These are phyloP conservation scores for Verticillium zaregamsianum DNA, from an alignment of 2,329 filamentous ascomycete genomes.

Conservation along the genomic window DNA sequence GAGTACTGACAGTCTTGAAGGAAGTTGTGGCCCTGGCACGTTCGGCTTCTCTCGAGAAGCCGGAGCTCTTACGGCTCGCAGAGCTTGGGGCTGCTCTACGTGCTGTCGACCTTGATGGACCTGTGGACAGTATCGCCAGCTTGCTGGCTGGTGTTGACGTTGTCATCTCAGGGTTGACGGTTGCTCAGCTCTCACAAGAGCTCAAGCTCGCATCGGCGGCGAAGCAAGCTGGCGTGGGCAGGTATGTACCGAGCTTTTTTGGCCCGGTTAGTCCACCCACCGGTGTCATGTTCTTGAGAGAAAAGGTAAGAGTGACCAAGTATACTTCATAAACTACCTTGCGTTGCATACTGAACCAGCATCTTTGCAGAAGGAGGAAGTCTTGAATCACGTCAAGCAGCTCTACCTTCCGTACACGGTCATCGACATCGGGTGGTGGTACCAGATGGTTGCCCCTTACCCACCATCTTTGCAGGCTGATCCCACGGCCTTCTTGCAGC, in stretches of 20 bases:
- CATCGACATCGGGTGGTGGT: slow-evolving; percentile 58
- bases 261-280: slow-evolving; percentile 36
- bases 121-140: slow-evolving; percentile 12
- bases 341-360: background rate
- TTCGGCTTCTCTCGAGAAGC: background rate
- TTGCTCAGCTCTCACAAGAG: slow-evolving; percentile 32
- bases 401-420: slow-evolving; percentile 49
- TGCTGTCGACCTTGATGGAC: slow-evolving; percentile 34
- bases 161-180: slow-evolving; percentile 37
- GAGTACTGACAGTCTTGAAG: background rate
- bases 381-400: slow-evolving; percentile 44
- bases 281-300: slow-evolving; percentile 23
- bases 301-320: slow-evolving; percentile 11
- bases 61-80: background rate
- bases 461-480: slow-evolving; percentile 21
- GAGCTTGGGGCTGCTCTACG: slow-evolving; percentile 20
- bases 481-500: slow-evolving; percentile 15
- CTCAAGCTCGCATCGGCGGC: slow-evolving; percentile 42
- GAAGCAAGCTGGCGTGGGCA: slow-evolving; percentile 42
- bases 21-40: background rate
- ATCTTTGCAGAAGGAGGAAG: slow-evolving; percentile 36
- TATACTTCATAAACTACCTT: background rate
- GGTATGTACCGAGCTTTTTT: slow-evolving; percentile 49
- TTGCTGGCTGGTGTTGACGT: slow-evolving; percentile 22
- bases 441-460: slow-evolving; percentile 34